Evolutionary conservation across 495 filamentous ascomycete genomes (phyloP).

Genomic region (Talaromyces borbonicus): DNA sequence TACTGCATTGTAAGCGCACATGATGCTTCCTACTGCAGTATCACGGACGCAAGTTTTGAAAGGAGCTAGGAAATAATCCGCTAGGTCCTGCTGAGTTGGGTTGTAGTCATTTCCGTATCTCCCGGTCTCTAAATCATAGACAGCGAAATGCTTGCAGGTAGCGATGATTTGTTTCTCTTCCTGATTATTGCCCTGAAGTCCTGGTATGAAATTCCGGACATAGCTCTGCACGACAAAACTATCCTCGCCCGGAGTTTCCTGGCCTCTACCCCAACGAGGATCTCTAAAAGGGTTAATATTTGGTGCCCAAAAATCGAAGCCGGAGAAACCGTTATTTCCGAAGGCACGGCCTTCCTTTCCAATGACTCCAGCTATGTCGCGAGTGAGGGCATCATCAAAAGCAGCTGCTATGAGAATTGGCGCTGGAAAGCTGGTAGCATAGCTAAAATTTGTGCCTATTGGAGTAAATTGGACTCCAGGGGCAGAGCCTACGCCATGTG

Average conservation of each 20-base stretch:
- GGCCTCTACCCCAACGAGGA: conserved; percentile 44
- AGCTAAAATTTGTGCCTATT: conserved; percentile 32
- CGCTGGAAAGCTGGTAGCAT: conserved; percentile 46
- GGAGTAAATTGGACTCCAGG: conserved; percentile 37
- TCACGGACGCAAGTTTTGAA: conserved; percentile 42
- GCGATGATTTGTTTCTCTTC: conserved; percentile 37
- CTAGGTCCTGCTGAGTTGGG: conserved; percentile 37
- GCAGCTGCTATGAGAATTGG: conserved; percentile 44
- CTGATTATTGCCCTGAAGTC: conserved; percentile 38
- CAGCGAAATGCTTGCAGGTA: conserved; percentile 52
- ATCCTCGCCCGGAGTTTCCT: conserved; percentile 51
- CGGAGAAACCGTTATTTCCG: conserved; percentile 40
- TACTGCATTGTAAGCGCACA: conserved; percentile 48
- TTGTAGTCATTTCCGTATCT: conserved; percentile 39
- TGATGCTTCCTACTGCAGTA: conserved; percentile 37
- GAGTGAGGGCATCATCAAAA: conserved; percentile 44
- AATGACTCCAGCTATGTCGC: conserved; percentile 38
- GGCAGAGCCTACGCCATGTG: conserved; percentile 42
- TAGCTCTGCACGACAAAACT: conserved; percentile 42
- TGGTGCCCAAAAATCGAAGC: conserved; percentile 50
- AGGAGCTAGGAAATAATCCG: conserved; percentile 41
- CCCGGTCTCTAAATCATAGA: conserved; percentile 47
- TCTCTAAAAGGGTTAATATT: conserved; percentile 54
- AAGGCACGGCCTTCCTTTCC: conserved; percentile 49
- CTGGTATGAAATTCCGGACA: conserved; percentile 39